Conservation (phyloP, 1,139 yeast genomes). For the Lodderomyces margitis region DNA sequence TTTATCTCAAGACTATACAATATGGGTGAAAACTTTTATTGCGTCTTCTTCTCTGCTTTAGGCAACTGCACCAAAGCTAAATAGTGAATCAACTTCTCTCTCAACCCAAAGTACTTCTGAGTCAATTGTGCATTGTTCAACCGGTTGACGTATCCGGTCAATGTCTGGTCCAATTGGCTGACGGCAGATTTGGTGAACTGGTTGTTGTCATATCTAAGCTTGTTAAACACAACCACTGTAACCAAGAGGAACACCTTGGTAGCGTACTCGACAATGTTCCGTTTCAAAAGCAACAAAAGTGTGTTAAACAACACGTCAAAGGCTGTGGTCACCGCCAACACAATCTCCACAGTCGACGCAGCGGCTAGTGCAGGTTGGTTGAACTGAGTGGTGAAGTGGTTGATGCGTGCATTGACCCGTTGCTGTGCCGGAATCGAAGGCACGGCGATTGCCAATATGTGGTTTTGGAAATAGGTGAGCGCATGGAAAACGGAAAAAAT, state of each 20-base stretch:
- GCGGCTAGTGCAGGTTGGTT: conserved; percentile 46
- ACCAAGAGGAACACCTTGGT: conserved; percentile 22
- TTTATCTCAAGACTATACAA: too few relatives aligned
- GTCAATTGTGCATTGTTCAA: conserved; percentile 22
- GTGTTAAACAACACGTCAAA: conserved; percentile 15
- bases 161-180: conserved; percentile 35
- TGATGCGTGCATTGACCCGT: conserved; percentile 24
- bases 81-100: not conserved
- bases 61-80: conserved; percentile 11
- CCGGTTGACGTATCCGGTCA: conserved; percentile 24
- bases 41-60: conserved; percentile 9
- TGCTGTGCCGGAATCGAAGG: conserved; percentile 21
- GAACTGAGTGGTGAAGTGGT: conserved; percentile 35
- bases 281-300: conserved; percentile 22
- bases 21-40: too few relatives aligned
- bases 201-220: conserved; percentile 44
- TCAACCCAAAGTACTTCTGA: conserved; percentile 8
- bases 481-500: conserved; percentile 61
- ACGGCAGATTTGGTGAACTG: conserved; percentile 42
- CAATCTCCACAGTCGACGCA: conserved; percentile 48
- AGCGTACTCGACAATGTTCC: conserved; percentile 19
- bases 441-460: conserved; percentile 23
- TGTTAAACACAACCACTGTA: conserved; percentile 40
- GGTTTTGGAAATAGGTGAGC: conserved; percentile 46
- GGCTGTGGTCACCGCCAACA: conserved; percentile 15